Conservation (phyloP, 2,329 filamentous ascomycete species). For the Parasarocladium wereldwijsianum region DNA sequence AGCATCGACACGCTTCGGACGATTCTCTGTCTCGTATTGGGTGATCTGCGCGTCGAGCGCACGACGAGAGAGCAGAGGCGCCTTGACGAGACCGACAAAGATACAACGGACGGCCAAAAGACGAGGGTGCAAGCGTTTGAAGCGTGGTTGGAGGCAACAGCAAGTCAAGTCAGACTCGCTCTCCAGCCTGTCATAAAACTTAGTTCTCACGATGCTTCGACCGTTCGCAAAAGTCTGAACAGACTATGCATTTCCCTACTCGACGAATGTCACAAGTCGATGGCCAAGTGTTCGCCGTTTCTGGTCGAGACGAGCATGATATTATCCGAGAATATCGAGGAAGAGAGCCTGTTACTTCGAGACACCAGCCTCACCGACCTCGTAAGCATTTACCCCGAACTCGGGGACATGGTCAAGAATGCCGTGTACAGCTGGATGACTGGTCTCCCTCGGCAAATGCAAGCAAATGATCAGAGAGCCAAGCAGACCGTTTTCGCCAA, state of each 20-base stretch:
- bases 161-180: constrained; percentile 69
- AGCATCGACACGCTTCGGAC: constrained; percentile 43
- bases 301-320: constrained; percentile 72
- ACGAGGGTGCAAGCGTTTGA: constrained; percentile 17
- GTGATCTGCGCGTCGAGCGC: constrained; percentile 32
- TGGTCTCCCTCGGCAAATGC: constrained; percentile 69
- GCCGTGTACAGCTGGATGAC: constrained; percentile 70
- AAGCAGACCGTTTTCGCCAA: constrained; percentile 62
- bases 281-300: constrained; percentile 54
- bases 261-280: constrained; percentile 61
- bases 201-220: constrained; percentile 51
- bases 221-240: constrained; percentile 55
- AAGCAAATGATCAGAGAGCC: constrained; percentile 63
- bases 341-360: not conserved
- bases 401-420: constrained; percentile 51
- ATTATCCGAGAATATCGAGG: constrained; percentile 26
- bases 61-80: constrained; percentile 1
- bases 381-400: constrained; percentile 42
- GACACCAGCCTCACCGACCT: constrained; percentile 44
- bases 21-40: constrained; percentile 39
- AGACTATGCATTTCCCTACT: constrained; percentile 60
- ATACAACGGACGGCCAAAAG: constrained; percentile 7
- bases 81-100: not conserved
- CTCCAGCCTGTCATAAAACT: constrained; percentile 65
- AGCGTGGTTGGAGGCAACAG: constrained; percentile 67